A percentile compares a stretch with the other conserved stretches of the same genome.
Evolutionary conservation across 108 stramenopile species (phyloP).

Genomic region (Conticribra weissflogii): DNA sequence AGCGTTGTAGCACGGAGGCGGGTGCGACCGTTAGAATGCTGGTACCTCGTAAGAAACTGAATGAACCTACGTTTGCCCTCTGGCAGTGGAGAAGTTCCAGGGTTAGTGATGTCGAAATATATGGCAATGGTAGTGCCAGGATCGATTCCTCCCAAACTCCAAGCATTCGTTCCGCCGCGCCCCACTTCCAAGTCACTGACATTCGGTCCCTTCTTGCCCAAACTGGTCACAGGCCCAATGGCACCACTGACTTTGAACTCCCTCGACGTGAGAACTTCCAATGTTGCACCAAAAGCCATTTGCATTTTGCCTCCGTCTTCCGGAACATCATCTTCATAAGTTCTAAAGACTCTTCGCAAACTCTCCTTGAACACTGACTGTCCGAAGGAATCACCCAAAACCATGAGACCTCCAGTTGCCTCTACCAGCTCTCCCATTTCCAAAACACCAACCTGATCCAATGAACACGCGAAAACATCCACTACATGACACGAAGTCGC

Average conservation of each 20-base stretch:
- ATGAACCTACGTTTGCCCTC: constrained; percentile 90
- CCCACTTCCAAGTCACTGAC: constrained; percentile 97
- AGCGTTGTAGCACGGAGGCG: constrained; percentile 95
- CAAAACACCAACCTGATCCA: constrained; percentile 98
- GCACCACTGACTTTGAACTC: constrained; percentile 95
- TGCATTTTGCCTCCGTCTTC: constrained; percentile 89
- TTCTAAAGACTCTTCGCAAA: constrained; percentile 91
- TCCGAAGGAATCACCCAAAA: constrained; percentile 96
- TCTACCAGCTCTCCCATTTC: constrained; percentile 95
- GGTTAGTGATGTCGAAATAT: constrained; percentile 97
- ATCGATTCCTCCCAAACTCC: constrained; percentile 96
- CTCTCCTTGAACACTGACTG: constrained; percentile 99
- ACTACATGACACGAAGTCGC: constrained; percentile 87
- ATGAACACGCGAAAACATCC: constrained; percentile 98
- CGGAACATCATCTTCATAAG: constrained; percentile 81
- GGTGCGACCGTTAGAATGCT: constrained; percentile 90
- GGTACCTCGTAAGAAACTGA: constrained; percentile 98
- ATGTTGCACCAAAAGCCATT: constrained; percentile 93
- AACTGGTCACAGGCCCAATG: constrained; percentile 87
- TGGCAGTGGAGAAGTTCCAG: constrained; percentile 77
- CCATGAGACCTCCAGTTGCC: constrained; percentile 97
- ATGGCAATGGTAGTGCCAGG: constrained; percentile 96
- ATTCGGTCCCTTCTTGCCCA: constrained; percentile 87
- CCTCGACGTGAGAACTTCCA: constrained; percentile 90
- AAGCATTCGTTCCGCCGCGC: constrained; percentile 96